A percentile compares a stretch with the other conserved stretches of the same genome.
These are phyloP conservation scores for Starmerella stellata DNA, from an alignment of 805 yeast genomes.

Conservation along the genomic window DNA sequence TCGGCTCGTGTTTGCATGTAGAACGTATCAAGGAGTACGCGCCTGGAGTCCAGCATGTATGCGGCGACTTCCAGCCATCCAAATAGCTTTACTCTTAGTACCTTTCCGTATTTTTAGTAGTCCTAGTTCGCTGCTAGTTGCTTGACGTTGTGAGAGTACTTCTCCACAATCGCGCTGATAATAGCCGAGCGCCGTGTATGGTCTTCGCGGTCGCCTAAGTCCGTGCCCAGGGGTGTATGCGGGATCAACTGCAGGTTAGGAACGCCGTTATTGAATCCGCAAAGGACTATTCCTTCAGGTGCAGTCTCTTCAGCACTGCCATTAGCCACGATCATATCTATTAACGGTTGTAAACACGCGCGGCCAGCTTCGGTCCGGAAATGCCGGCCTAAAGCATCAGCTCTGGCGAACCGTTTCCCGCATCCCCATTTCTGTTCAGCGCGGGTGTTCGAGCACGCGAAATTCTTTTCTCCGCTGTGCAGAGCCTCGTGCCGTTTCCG, in stretches of 20 bases:
- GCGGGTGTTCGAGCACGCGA: slow-evolving; percentile 44
- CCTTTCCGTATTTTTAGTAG: no score
- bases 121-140: no score
- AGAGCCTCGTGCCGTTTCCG: slow-evolving; percentile 55
- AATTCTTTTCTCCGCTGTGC: slow-evolving; percentile 57
- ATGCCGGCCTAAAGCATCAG: slow-evolving; percentile 62
- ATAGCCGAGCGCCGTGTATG: slow-evolving; percentile 18
- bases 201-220: slow-evolving; percentile 13
- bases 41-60: slow-evolving; percentile 70
- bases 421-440: slow-evolving; percentile 42
- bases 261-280: slow-evolving; percentile 10
- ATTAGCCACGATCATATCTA: slow-evolving; percentile 29
- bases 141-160: background rate
- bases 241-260: slow-evolving; percentile 12
- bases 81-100: no score
- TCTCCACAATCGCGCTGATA: slow-evolving; percentile 18
- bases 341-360: slow-evolving; percentile 45
- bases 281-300: slow-evolving; percentile 17
- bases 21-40: slow-evolving; percentile 71
- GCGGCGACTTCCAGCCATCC: slow-evolving; percentile 29
- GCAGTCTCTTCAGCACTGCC: slow-evolving; percentile 10
- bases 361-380: slow-evolving; percentile 61
- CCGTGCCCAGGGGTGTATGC: slow-evolving; percentile 2
- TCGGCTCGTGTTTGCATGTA: slow-evolving; percentile 25
- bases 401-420: slow-evolving; percentile 52